Conservation (phyloP, 2,329 filamentous ascomycete species). For the Setomelanomma holmii region DNA sequence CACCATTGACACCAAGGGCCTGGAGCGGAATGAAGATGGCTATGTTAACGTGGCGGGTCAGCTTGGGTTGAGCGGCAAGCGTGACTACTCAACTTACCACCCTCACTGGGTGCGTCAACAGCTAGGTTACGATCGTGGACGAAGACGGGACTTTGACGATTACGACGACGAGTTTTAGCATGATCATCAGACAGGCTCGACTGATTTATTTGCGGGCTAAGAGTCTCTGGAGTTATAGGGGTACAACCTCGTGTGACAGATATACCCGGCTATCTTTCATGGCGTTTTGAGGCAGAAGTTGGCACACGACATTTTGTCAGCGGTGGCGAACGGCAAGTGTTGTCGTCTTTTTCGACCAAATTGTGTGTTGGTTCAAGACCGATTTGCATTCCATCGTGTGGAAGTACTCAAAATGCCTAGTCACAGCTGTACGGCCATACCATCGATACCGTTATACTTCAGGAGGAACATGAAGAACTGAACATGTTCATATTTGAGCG, state of each 20-base stretch:
- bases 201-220: neutral
- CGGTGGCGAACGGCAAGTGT: too few species aligned
- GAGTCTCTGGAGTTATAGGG: neutral
- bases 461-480: too few species aligned
- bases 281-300: too few species aligned
- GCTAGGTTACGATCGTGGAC: conserved; percentile 9
- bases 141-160: conserved; percentile 2
- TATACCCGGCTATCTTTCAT: neutral
- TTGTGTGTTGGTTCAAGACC: too few species aligned
- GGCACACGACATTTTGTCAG: too few species aligned
- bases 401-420: too few species aligned
- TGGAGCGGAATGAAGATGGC: conserved; percentile 57
- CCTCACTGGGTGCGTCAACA: conserved; percentile 31
- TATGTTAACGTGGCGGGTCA: conserved; percentile 69
- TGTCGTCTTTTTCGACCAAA: too few species aligned
- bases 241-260: neutral
- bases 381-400: too few species aligned
- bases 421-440: too few species aligned
- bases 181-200: neutral
- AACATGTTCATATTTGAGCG: too few species aligned
- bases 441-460: too few species aligned
- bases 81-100: conserved; percentile 48
- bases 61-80: conserved; percentile 62
- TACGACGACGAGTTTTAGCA: conserved; percentile 3
- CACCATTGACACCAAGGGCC: conserved; percentile 54